phyloP scores from a whole-genome alignment of 179 eudicot species.

The Spinacia oleracea region DNA sequence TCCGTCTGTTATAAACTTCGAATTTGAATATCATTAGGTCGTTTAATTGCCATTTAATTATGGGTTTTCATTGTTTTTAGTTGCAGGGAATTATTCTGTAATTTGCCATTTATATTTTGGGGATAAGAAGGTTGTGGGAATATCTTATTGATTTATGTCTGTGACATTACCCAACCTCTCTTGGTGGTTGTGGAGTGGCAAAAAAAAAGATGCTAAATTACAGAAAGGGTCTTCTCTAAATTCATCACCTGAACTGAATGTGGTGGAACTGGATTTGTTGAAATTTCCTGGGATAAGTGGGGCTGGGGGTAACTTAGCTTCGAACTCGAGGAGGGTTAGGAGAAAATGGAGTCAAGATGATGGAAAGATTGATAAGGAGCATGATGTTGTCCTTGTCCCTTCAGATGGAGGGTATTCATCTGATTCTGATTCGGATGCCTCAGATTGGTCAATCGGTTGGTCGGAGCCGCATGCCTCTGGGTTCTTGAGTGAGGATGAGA shows the following conservation, averaged over 20 bases:
- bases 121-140: slow-evolving; percentile 8
- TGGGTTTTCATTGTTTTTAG: background rate
- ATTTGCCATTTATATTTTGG: background rate
- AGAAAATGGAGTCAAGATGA: slow-evolving; percentile 45
- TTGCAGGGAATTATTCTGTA: slow-evolving; percentile 24
- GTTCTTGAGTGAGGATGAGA: slow-evolving; percentile 63
- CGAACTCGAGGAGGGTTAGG: slow-evolving; percentile 42
- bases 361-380: slow-evolving; percentile 54
- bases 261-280: slow-evolving; percentile 41
- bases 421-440: slow-evolving; percentile 65
- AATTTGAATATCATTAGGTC: too few species aligned
- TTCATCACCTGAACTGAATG: slow-evolving; percentile 37
- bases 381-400: slow-evolving; percentile 63
- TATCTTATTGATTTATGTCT: slow-evolving; percentile 45
- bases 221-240: slow-evolving; percentile 34
- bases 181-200: slow-evolving; percentile 70
- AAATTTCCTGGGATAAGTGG: slow-evolving; percentile 37
- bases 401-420: slow-evolving; percentile 63
- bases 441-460: slow-evolving; percentile 89
- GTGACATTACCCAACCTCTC: slow-evolving; percentile 46
- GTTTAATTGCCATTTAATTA: background rate
- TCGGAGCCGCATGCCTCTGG: slow-evolving; percentile 72
- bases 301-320: slow-evolving; percentile 29
- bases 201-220: slow-evolving; percentile 44
- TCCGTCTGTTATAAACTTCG: too few species aligned